Conservation (phyloP, 306 rosid species). For the Acacia melanoxylon region DNA sequence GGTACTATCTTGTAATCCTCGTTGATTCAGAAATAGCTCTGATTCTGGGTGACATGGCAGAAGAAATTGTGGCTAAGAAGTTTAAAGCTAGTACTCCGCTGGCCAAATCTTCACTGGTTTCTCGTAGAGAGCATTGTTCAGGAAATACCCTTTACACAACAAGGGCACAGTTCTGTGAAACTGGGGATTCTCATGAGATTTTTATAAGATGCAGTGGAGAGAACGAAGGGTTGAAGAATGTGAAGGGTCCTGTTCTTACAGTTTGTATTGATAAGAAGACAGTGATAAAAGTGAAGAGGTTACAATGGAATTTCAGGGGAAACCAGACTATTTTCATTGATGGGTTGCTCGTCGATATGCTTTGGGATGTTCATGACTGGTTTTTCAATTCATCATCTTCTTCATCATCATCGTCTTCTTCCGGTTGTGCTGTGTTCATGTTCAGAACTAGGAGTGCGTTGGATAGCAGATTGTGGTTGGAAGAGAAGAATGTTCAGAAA, state of each 20-base stretch:
- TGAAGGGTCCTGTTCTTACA: slow-evolving; percentile 45
- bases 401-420: slow-evolving; percentile 43
- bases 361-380: slow-evolving; percentile 99
- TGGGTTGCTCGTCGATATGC: slow-evolving; percentile 84
- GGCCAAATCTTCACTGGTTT: slow-evolving; percentile 46
- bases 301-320: slow-evolving; percentile 96
- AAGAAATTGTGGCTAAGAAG: slow-evolving; percentile 46
- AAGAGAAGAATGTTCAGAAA: slow-evolving; percentile 60
- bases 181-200: slow-evolving; percentile 70
- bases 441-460: slow-evolving; percentile 85
- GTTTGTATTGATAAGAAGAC: slow-evolving; percentile 78
- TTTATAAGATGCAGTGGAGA: slow-evolving; percentile 62
- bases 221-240: slow-evolving; percentile 41
- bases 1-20: slow-evolving; percentile 52
- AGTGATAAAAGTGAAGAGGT: slow-evolving; percentile 82
- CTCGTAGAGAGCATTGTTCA: slow-evolving; percentile 68
- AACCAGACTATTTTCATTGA: slow-evolving; percentile 88
- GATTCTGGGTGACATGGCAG: slow-evolving; percentile 58
- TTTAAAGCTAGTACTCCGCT: slow-evolving; percentile 25
- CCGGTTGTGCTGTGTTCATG: slow-evolving; percentile 83
- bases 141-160: slow-evolving; percentile 64
- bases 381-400: slow-evolving; percentile 55
- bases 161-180: slow-evolving; percentile 70
- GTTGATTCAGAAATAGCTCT: slow-evolving; percentile 75
- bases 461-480: slow-evolving; percentile 92